phyloP scores from a whole-genome alignment of 1,284 basidiomycete genomes.

The Volvariella volvacea region DNA sequence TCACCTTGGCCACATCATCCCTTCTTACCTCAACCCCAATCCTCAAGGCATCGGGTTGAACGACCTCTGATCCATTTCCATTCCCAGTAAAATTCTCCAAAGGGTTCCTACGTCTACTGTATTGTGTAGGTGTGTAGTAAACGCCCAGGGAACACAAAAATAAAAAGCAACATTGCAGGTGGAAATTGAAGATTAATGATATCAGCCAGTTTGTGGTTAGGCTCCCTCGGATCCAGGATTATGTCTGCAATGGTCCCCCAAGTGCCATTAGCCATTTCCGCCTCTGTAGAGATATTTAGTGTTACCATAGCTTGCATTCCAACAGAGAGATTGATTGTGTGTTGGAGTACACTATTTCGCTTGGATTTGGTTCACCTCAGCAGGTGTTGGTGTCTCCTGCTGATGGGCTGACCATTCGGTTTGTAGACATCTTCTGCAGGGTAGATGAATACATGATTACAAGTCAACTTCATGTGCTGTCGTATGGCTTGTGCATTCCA shows the following conservation, averaged over 20 bases:
- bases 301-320: conserved; percentile 19
- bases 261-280: conserved; percentile 20
- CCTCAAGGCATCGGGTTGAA: no score
- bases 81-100: no score
- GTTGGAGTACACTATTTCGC: background rate
- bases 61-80: no score
- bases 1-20: no score
- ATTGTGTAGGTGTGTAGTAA: no score
- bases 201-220: background rate
- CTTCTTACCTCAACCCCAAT: no score
- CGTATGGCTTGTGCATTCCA: conserved; percentile 25
- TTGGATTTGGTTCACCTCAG: background rate
- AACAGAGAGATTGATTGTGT: conserved; percentile 13
- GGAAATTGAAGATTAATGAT: conserved; percentile 10
- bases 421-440: conserved; percentile 18
- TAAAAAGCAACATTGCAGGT: conserved; percentile 11
- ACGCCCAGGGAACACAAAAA: no score
- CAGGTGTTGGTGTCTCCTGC: no score
- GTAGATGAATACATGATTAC: conserved; percentile 12
- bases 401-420: conserved; percentile 10
- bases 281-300: conserved; percentile 17
- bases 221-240: conserved; percentile 15
- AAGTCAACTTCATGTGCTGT: conserved; percentile 10
- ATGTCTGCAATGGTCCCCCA: conserved; percentile 16
- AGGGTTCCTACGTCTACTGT: no score